Percentiles rank a stretch among this genome's conserved stretches.
Conservation (phyloP, 352 stramenopile species). For the Achlya hypogyna region DNA sequence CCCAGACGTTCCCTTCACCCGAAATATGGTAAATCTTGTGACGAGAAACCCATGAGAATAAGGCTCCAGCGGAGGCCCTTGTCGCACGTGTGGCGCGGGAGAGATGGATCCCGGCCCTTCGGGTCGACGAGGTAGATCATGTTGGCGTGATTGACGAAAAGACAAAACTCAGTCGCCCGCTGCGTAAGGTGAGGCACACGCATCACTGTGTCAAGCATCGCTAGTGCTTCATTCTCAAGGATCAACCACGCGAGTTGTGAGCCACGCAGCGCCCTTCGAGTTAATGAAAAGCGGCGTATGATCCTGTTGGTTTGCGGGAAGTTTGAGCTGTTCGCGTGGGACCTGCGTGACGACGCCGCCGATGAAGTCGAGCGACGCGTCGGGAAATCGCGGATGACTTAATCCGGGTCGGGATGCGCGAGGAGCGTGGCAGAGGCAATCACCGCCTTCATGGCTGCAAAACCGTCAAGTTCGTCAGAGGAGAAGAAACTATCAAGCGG, state of each 20-base stretch:
- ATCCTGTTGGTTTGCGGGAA: neutral
- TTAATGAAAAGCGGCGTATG: slow-evolving; percentile 5
- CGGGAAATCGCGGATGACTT: slow-evolving; percentile 10
- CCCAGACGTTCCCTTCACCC: slow-evolving; percentile 18
- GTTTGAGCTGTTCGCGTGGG: neutral
- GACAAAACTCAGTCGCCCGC: neutral
- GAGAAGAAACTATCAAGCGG: neutral
- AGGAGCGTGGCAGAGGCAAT: neutral
- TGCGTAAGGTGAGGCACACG: neutral
- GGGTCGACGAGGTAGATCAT: slow-evolving; percentile 19
- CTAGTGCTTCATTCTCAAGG: slow-evolving; percentile 9
- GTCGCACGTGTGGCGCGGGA: neutral
- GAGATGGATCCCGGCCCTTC: neutral
- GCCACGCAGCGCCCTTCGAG: neutral
- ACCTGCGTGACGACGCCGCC: slow-evolving; percentile 16
- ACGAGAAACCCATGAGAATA: slow-evolving; percentile 16
- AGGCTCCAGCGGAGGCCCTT: slow-evolving; percentile 16
- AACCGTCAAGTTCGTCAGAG: neutral
- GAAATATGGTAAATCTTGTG: slow-evolving; percentile 18
- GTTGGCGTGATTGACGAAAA: slow-evolving; percentile 15
- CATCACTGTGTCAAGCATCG: neutral
- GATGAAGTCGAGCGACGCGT: neutral
- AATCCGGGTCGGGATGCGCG: neutral
- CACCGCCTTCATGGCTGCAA: neutral
- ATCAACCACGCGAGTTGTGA: slow-evolving; percentile 1